Evolutionary conservation across 1,284 basidiomycete genomes (phyloP), one percentile per base, ranked within the genome.

Genomic region (Rhodofomes roseus): DNA sequence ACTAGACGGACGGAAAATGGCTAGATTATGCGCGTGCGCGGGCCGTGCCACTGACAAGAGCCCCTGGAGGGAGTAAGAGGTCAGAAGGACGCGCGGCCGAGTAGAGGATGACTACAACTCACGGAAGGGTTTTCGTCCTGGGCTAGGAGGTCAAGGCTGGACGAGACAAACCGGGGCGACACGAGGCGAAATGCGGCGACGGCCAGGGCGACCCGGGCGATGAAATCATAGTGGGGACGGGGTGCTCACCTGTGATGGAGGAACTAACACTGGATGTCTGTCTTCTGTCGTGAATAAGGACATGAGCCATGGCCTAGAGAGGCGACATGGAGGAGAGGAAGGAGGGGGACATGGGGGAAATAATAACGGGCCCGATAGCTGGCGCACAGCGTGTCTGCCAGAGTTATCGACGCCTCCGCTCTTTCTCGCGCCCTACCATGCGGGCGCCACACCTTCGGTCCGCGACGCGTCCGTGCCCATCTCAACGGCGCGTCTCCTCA

Each of bases 301-400:
- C 43, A 39, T 22, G 34, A 50, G 59, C 59, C 59, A 60, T 60
- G 51, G 37, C 37, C 59, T 60, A 60, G 55, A 57, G 50, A 22
- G 55, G n/a, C 48, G 50, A 48, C 51, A 54, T 40, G 55, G 29
- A 40, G 37, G 50, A 40, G 50, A 54, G 50, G 14, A 43, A 48
- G 51, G 29, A 55, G 54, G 31, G 52, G 44, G 54, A 29, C 54
- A 59, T 55, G 58, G 44, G 8, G 58, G 34, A 50, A 36, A 58
- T 40, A 52, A 52, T 29, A 43, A 52, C 44, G 41, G 31, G 31
- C 31, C 12, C 31, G 40, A 20, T 9, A 40, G 18, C 16, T 58
- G 56, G 36, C 41, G 37, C 22, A 41, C 23, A 50, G 56, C 50
- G 48, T 52, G 48, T 16, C 56, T 20, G 48, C n/a, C 44, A 12